Evolutionary conservation across 23 red algal species (phyloP).

Genomic region (Gracilariopsis chorda): DNA sequence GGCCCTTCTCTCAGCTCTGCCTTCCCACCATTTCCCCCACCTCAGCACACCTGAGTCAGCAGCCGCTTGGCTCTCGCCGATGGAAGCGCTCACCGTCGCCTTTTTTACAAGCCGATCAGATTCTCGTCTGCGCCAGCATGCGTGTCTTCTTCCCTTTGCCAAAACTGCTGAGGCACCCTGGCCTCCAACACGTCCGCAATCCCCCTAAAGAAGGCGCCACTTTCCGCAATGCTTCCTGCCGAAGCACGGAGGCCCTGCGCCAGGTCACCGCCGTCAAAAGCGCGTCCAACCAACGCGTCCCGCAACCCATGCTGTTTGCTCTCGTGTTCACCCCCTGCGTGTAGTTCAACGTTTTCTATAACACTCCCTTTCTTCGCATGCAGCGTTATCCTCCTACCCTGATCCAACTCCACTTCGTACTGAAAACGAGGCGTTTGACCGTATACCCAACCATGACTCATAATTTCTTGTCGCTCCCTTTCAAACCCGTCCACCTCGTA

Average conservation of each 20-base stretch:
- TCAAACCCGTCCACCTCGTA: conserved; percentile 25
- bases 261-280: background rate
- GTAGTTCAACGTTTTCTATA: background rate
- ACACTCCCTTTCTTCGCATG: conserved; percentile 1
- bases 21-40: no score
- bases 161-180: background rate
- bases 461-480: conserved; percentile 30
- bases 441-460: conserved; percentile 62
- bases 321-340: background rate
- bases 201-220: background rate
- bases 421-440: conserved; percentile 60
- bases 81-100: no score
- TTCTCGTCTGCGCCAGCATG: no score
- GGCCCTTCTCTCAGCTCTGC: no score
- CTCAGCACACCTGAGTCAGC: no score
- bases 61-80: no score
- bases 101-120: no score
- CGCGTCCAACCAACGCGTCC: background rate
- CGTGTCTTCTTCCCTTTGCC: background rate
- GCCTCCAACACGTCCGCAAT: background rate
- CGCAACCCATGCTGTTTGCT: background rate
- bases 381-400: background rate
- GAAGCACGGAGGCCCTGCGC: background rate
- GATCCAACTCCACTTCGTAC: background rate
- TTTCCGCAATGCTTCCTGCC: background rate